phyloP scores from a whole-genome alignment of 345 rosid genomes.

The Eucalyptus tenuipes region DNA sequence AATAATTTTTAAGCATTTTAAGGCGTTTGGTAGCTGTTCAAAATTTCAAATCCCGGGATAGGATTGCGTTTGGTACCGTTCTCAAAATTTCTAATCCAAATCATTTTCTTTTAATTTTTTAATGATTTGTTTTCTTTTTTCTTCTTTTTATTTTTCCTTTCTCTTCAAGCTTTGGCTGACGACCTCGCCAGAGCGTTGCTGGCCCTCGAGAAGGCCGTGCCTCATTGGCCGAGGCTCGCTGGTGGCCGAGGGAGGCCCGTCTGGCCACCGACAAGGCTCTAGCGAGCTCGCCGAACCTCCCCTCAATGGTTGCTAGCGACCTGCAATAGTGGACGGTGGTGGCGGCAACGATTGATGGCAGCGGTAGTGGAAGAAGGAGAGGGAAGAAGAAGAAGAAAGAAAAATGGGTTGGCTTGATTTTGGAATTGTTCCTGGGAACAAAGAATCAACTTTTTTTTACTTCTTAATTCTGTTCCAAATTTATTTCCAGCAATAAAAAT shows the following conservation, averaged over 20 bases:
- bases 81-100: no score
- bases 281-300: fast-evolving
- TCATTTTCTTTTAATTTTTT: no score
- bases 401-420: no score
- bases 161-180: fast-evolving
- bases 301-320: fast-evolving
- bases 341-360: fast-evolving
- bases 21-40: fast-evolving
- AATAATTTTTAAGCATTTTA: no score
- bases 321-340: fast-evolving
- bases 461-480: no score
- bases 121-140: no score
- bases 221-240: fast-evolving
- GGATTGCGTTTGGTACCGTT: fast-evolving
- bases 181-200: fast-evolving
- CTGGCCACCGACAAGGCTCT: no score
- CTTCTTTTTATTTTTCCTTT: fast-evolving
- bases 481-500: no score
- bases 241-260: fast-evolving
- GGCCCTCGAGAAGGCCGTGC: fast-evolving
- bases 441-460: no score
- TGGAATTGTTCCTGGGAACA: fast-evolving
- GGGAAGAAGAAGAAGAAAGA: no score
- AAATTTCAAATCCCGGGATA: no score
- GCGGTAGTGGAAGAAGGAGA: no score